These are phyloP conservation scores for Lichtheimia ornata DNA, from an alignment of 371 early-diverging fungal genomes.

Conservation along the genomic window DNA sequence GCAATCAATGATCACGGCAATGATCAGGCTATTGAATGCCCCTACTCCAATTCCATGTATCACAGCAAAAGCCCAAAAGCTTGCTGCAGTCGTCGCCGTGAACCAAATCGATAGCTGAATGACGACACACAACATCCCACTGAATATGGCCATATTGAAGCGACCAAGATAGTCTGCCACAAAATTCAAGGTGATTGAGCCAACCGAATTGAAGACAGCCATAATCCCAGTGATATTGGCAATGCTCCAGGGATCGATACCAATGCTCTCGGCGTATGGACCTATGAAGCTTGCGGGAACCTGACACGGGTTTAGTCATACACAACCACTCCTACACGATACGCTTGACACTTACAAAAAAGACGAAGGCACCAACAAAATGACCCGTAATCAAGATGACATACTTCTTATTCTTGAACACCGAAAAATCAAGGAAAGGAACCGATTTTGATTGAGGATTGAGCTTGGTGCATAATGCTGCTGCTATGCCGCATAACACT, in stretches of 20 bases:
- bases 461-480: constrained; percentile 7
- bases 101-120: constrained; percentile 39
- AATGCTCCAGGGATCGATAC: constrained; percentile 32
- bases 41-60: constrained; percentile 60
- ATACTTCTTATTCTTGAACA: constrained; percentile 31
- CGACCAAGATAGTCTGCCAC: constrained; percentile 58
- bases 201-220: constrained; percentile 47
- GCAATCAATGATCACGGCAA: constrained; percentile 50
- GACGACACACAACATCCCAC: constrained; percentile 46
- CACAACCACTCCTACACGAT: background rate
- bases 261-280: constrained; percentile 31
- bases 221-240: constrained; percentile 45
- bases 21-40: constrained; percentile 54
- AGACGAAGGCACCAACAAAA: constrained; percentile 38
- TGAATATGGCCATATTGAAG: constrained; percentile 52
- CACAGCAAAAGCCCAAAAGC: constrained; percentile 43
- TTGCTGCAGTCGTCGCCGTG: constrained; percentile 39
- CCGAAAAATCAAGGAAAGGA: constrained; percentile 31
- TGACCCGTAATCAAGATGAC: constrained; percentile 22
- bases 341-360: constrained; percentile 15
- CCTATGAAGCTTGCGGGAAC: constrained; percentile 14
- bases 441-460: constrained; percentile 23
- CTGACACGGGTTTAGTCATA: background rate
- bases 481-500: constrained; percentile 21
- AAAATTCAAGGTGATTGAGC: constrained; percentile 46